These are phyloP conservation scores for Capronia coronata DNA, from an alignment of 2,329 filamentous ascomycete genomes.

Conservation along the genomic window DNA sequence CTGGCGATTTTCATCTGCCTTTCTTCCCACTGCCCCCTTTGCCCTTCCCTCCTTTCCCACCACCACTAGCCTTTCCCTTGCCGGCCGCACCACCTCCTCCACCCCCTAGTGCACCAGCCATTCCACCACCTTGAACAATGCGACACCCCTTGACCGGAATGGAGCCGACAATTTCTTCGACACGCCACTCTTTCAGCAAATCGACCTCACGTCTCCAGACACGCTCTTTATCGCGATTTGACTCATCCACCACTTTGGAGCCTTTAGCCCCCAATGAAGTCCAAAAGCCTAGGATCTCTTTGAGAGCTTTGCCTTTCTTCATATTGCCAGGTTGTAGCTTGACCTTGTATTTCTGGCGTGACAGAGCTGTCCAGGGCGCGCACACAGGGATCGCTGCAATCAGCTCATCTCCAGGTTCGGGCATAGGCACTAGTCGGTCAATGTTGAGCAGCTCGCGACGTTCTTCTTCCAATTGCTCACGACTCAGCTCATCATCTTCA, in stretches of 20 bases:
- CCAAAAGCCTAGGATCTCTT: slow-evolving; percentile 83
- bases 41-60: slow-evolving; percentile 7
- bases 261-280: slow-evolving; percentile 17
- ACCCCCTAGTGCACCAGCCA: slow-evolving; percentile 33
- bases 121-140: slow-evolving; percentile 64
- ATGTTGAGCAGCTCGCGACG: slow-evolving; percentile 48
- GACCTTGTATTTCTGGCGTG: slow-evolving; percentile 80
- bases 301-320: slow-evolving; percentile 93
- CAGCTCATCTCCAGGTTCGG: slow-evolving; percentile 72
- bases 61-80: slow-evolving; percentile 10
- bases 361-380: slow-evolving; percentile 57
- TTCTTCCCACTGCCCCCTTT: slow-evolving; percentile 5
- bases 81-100: slow-evolving; percentile 31
- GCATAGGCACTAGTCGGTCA: slow-evolving; percentile 69
- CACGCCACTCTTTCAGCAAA: slow-evolving; percentile 70
- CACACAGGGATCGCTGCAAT: slow-evolving; percentile 55
- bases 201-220: slow-evolving; percentile 61
- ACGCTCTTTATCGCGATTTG: slow-evolving; percentile 40
- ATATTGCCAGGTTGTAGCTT: slow-evolving; percentile 84
- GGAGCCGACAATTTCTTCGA: slow-evolving; percentile 72
- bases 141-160: slow-evolving; percentile 74
- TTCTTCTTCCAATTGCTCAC: slow-evolving; percentile 43
- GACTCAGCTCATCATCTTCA: slow-evolving; percentile 51
- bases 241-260: slow-evolving; percentile 51
- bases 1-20: slow-evolving; percentile 2